phyloP scores from a whole-genome alignment of 1,284 basidiomycete genomes.

The Thelephora terrestris region DNA sequence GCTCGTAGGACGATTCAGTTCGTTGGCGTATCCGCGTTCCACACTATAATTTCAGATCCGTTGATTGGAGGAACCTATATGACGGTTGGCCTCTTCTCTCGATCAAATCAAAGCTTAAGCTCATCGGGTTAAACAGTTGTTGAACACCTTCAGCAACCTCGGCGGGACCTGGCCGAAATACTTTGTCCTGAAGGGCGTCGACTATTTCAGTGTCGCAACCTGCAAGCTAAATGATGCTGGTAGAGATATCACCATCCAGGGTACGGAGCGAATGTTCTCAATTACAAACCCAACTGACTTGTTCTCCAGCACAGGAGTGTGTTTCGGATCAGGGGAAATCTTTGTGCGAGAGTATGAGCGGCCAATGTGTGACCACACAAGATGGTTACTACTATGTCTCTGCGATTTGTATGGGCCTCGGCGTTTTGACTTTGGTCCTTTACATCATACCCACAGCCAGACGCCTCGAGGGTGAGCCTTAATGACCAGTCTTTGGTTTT shows the following conservation, averaged over 20 bases:
- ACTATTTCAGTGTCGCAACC: conserved; percentile 74
- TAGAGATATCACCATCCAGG: conserved; percentile 45
- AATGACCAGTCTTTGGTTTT: neutral
- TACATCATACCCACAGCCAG: conserved; percentile 83
- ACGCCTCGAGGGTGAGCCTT: conserved; percentile 70
- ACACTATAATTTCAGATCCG: conserved; percentile 94
- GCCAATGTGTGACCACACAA: conserved; percentile 71
- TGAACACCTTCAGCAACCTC: conserved; percentile 95
- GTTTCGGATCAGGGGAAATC: conserved; percentile 84
- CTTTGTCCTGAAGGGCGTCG: conserved; percentile 89
- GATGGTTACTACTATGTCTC: conserved; percentile 94
- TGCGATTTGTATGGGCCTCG: conserved; percentile 68
- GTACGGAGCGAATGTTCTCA: conserved; percentile 26
- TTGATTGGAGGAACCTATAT: conserved; percentile 97
- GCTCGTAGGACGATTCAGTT: conserved; percentile 85
- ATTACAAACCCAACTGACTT: conserved; percentile 2
- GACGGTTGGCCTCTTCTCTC: conserved; percentile 53
- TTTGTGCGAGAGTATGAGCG: conserved; percentile 66
- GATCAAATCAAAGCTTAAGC: conserved; percentile 1
- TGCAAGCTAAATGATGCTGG: conserved; percentile 59
- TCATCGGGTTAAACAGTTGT: conserved; percentile 40
- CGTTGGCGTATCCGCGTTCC: conserved; percentile 96
- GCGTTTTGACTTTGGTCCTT: conserved; percentile 59
- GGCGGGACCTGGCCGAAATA: conserved; percentile 97
- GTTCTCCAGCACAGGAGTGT: conserved; percentile 62